Percentiles rank a stretch among this genome's conserved stretches.
Evolutionary conservation across 441 rosid species (phyloP).

Genomic region (Gossypium davidsonii): DNA sequence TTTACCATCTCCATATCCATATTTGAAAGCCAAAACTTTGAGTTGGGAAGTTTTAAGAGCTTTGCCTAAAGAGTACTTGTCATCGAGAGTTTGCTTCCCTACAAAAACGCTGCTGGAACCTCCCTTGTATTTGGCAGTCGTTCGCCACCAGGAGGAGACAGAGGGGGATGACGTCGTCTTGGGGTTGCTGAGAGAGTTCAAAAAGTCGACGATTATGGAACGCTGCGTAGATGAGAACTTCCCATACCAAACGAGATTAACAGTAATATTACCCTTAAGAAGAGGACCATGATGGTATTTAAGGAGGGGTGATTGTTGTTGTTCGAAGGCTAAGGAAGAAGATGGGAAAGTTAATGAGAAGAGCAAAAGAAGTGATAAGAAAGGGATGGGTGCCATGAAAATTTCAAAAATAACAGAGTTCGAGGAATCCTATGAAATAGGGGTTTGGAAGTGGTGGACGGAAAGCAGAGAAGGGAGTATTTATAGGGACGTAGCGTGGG

Average conservation of each 20-base stretch:
- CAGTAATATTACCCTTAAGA: slow-evolving; percentile 36
- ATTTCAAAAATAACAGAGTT: background rate
- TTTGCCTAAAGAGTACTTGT: slow-evolving; percentile 38
- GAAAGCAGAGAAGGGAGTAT: background rate
- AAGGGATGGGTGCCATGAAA: slow-evolving; percentile 12
- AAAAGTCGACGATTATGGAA: slow-evolving; percentile 39
- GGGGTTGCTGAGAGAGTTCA: slow-evolving; percentile 28
- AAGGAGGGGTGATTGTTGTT: slow-evolving; percentile 26
- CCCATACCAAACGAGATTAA: slow-evolving; percentile 51
- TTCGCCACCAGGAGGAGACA: slow-evolving; percentile 44
- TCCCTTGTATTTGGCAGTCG: slow-evolving; percentile 34
- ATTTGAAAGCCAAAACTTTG: slow-evolving; percentile 23
- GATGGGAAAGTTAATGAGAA: slow-evolving; percentile 2
- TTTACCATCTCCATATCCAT: slow-evolving; percentile 10
- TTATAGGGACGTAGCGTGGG: background rate
- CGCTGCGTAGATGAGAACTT: slow-evolving; percentile 37
- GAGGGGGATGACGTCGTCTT: slow-evolving; percentile 18
- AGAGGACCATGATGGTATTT: slow-evolving; percentile 45
- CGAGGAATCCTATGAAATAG: background rate
- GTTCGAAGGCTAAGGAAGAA: slow-evolving; percentile 22
- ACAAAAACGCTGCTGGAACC: slow-evolving; percentile 23
- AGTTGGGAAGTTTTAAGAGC: slow-evolving; percentile 22
- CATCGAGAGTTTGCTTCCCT: slow-evolving; percentile 37
- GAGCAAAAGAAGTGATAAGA: background rate
- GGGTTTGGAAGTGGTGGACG: background rate